Evolutionary conservation across 2,329 filamentous ascomycete species (phyloP), one percentile per base, ranked within the genome.

Genomic region (Acarospora socialis): DNA sequence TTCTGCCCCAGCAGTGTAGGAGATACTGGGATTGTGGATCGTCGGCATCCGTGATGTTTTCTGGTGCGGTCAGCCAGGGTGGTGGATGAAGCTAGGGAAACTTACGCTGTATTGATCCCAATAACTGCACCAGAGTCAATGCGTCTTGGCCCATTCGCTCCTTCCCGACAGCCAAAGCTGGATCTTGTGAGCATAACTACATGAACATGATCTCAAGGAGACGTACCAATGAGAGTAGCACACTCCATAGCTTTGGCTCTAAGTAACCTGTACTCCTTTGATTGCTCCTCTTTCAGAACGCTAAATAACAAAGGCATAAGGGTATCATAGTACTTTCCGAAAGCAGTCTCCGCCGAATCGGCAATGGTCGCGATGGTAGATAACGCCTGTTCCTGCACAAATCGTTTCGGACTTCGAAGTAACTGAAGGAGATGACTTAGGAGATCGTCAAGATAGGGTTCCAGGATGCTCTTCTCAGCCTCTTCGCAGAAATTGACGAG

Each of bases 221-320:
- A 27, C 40, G 28, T 39, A 49, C 46, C 61, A 48, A 98, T 98
- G 25, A 98, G 64, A 5, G 90, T 98, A 12, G 90, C 87, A 51
- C 90, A 98, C 58, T 98, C 90, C 90, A 98, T 98, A 3, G 90
- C 90, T 65, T 98, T 98, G 30, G 90, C 90, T 36, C 87, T 74
- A 22, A 98, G 69, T 28, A 95, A 64, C 33, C 87, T 72, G 57
- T 86, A 86, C 50, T 98, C 90, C 60, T 92, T 94, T 32, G 86
- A 82, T 47, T 86, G 87, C 49, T 94, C 84, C 45, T 84, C 75
- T 50, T 77, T 78, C 30, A 98, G 62, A 7, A 95, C 87, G 39
- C 78, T 81, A 55, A 95, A 86, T 5, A 98, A 68, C 29, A 94
- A 65, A 10, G 90, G 90, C 90, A 98, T 98, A 21, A 98, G 66